Percentiles rank a stretch among this genome's conserved stretches.
Conservation (phyloP, 2,329 filamentous ascomycete genomes). For the Corniculantispora saksenae region DNA sequence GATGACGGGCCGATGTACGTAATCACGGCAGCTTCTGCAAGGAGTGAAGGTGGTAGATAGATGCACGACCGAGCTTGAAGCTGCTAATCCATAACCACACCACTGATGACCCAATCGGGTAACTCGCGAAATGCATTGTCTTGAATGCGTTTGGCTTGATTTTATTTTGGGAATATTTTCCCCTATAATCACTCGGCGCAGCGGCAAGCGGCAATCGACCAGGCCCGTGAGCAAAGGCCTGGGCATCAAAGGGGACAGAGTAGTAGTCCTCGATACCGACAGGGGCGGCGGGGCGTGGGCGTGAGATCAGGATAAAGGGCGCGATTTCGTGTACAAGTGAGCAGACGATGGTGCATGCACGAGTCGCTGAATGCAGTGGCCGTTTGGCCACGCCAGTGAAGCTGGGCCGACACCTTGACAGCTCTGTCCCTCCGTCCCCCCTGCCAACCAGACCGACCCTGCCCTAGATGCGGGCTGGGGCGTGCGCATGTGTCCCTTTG, state of each 20-base stretch:
- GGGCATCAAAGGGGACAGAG: neutral
- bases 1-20: neutral
- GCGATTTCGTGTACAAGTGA: neutral
- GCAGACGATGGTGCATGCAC: neutral
- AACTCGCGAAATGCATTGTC: neutral
- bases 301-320: neutral
- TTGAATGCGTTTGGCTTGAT: neutral
- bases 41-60: neutral
- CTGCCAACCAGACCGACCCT: neutral
- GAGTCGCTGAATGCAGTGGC: neutral
- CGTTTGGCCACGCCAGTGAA: too few species aligned
- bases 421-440: neutral
- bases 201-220: constrained; percentile 8
- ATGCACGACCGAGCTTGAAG: neutral
- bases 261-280: neutral
- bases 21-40: neutral
- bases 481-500: neutral
- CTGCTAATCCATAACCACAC: neutral
- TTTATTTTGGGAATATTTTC: neutral
- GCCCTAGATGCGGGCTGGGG: neutral
- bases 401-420: neutral
- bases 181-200: neutral
- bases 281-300: neutral
- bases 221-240: neutral
- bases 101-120: neutral